Evolutionary conservation across 2,329 filamentous ascomycete species (phyloP).

Genomic region (Fusarium sp.): DNA sequence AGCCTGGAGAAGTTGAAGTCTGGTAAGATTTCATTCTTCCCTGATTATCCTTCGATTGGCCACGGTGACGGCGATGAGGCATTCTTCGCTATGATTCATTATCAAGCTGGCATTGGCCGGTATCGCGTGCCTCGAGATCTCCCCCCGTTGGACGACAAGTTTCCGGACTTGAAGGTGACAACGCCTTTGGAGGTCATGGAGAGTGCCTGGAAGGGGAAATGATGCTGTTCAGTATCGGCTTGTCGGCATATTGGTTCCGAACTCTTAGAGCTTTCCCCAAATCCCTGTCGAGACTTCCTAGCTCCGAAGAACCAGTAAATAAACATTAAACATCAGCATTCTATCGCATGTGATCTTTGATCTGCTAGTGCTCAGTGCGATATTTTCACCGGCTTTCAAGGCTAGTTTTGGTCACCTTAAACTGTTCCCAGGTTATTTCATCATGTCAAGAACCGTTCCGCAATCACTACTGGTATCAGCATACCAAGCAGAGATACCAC

Average conservation of each 20-base stretch:
- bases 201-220: constrained; percentile 20
- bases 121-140: constrained; percentile 12
- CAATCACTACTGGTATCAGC: neutral
- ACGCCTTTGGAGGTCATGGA: constrained; percentile 34
- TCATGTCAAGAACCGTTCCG: neutral
- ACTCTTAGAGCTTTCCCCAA: no score
- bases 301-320: neutral
- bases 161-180: constrained; percentile 23
- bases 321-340: neutral
- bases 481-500: neutral
- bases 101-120: constrained; percentile 21
- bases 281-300: neutral
- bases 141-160: constrained; percentile 11
- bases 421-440: no score
- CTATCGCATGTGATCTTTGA: accelerated
- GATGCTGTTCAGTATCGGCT: neutral
- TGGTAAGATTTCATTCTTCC: constrained; percentile 38
- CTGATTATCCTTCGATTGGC: constrained; percentile 34
- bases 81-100: constrained; percentile 37
- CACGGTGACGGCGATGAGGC: constrained; percentile 23
- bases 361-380: neutral
- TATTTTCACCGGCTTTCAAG: no score
- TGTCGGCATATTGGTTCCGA: no score
- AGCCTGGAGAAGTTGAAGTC: constrained; percentile 38
- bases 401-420: neutral